Evolutionary conservation across 768 basidiomycete genomes (phyloP), one percentile per base, ranked within the genome.

Genomic region (Tylopilus balloui): DNA sequence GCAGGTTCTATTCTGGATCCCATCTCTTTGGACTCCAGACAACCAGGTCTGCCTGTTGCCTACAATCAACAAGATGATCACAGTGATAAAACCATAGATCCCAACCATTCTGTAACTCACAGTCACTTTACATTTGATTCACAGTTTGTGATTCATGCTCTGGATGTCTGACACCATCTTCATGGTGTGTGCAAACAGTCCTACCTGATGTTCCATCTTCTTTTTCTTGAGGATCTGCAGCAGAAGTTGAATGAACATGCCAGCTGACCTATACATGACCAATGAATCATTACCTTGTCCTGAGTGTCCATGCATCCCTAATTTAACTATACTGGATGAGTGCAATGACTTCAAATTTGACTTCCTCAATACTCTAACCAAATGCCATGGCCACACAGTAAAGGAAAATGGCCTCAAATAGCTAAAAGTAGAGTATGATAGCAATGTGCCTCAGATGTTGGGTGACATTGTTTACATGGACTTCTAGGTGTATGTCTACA

Each of bases 341-440:
- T 21, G 69, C 66, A 14, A 93, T 86, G 17, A 96, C 83, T 50
- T 86, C 79, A 29, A 69, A 68, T 65, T 90, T 83, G 24, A 90
- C 80, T 51, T 84, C 79, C 3, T 80, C 80, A 6, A 87, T 69
- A 0, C 75, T 73, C 82, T 88, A 86, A 3, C 92, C 93, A 60
- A 97, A 95, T 10, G 92, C 90, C 3, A 69, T 66, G 29, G 86
- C 83, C 90, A 96, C 93, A 28, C 85, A 78, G 35, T 84, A 82
- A 23, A 97, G 77, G 35, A 81, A 76, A 63, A 96, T 90, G 9
- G 87, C 81, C 23, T 86, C 77, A 67, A 93, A 98, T 0, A 94
- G 94, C 57, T 83, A 79, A 74, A 95, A 92, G 70, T 94, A 97
- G 41, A 92, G 78, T n/a, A 80, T 73, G 42, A 96, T 75, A 0